Evolutionary conservation across 2,329 filamentous ascomycete species (phyloP), one percentile per base, ranked within the genome.

Genomic region (Apiospora sp.): DNA sequence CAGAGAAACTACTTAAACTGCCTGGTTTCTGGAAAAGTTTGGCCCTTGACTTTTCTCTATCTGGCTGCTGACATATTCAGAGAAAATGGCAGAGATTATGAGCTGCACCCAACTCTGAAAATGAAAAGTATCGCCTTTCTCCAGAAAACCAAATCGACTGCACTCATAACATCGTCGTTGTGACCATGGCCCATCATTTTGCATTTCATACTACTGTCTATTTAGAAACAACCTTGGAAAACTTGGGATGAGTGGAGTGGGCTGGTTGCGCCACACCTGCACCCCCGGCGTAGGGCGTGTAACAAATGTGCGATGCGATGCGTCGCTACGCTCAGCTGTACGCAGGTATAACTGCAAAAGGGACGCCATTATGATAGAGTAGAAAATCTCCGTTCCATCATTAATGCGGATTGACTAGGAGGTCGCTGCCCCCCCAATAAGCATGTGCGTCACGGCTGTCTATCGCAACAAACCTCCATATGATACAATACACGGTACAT

Each of bases 131-230:
- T 8, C 3, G 16, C 30, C 37, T 30, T 37, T 37, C 27, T 22
- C n/a, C 30, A 61, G 16, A 41, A 14, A n/a, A 22, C 3, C 22
- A 64, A n/a, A 37, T 22, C 19, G 12, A 37, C 34, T 41, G 58
- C 10, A 64, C 34, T 64, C 58, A 41, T 64, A 41, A 41, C 58
- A 22, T 64, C 58, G 58, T 64, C 34, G 58, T 64, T 64, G 58
- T 37, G 54, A 22, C 58, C 30, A 41, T n/a, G 22, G n/a, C 13
- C 58, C 58, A 41, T 64, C 58, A 13, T 64, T 64, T 37, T 37
- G 30, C 54, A 64, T 64, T 64, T 64, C 34, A 41, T 64, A 34
- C 58, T 64, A 41, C 58, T 13, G 16, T 22, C 37, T 6, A 13
- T 19, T 10, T 8, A 37, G 54, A 61, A 61, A 61, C 30, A 2